phyloP scores from a whole-genome alignment of 345 rosid species.

The Brassica carinata region DNA sequence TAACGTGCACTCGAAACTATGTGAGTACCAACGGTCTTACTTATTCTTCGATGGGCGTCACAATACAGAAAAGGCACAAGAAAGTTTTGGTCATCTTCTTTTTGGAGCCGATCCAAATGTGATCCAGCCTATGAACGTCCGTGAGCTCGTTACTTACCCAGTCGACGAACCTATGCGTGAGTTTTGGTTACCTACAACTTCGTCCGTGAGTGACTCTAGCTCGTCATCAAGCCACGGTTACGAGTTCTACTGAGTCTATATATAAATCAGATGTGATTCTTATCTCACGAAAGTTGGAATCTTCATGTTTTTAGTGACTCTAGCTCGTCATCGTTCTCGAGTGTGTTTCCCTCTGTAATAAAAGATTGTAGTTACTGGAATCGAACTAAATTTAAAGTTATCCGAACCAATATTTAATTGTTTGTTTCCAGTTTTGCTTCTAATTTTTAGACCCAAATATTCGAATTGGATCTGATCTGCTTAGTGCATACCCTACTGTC shows the following conservation, averaged over 20 bases:
- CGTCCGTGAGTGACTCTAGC: slow-evolving; percentile 10
- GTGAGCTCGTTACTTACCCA: slow-evolving; percentile 32
- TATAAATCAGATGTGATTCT: background rate
- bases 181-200: slow-evolving; percentile 6
- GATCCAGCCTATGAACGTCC: slow-evolving; percentile 33
- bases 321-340: background rate
- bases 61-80: slow-evolving; percentile 41
- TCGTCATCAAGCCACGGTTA: slow-evolving; percentile 13
- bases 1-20: slow-evolving; percentile 36
- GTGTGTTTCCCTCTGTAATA: slow-evolving; percentile 9
- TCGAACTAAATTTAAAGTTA: background rate
- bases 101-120: slow-evolving; percentile 37
- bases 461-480: too few relatives aligned
- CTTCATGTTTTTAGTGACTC: background rate
- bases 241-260: slow-evolving; percentile 20
- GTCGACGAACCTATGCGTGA: slow-evolving; percentile 36
- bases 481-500: too few relatives aligned
- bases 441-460: too few relatives aligned
- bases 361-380: slow-evolving; percentile 3
- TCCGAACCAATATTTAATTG: background rate
- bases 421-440: too few relatives aligned
- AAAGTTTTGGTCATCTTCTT: slow-evolving; percentile 33
- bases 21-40: slow-evolving; percentile 38
- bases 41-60: slow-evolving; percentile 42
- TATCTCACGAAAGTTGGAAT: background rate